Base-by-base conservation (phyloP, 2,329 filamentous ascomycete species). In the Aureobasidium sp. region DNA sequence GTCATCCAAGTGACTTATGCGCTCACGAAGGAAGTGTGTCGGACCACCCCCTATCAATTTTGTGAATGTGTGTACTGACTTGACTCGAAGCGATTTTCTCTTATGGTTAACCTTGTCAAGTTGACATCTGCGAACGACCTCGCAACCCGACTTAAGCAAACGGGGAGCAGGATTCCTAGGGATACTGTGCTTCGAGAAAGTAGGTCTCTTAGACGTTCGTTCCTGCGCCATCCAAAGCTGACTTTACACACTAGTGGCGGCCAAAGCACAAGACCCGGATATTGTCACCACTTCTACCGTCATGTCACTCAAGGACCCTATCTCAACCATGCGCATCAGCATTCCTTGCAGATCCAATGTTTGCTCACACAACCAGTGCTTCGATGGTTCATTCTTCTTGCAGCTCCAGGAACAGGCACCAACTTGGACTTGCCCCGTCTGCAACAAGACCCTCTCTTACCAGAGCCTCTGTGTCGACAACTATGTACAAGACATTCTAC, bases 401-500 rank as follows among this genome's bases (percentile, higher is more conserved):
- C 90, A 96, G 69, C 78, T 99, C 31, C 93, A 97, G 72, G 91
- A 97, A 72, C 94, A 99, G 77, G 93, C 91, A 0, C 94, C 94
- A 0, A 95, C 94, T 20, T 99, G 94, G 94, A 81, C 86, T n/a
- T 99, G 94, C 70, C 94, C 94, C 0, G 87, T 97, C 25, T 99
- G 94, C 78, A 93, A 88, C 74, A 95, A 92, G 70, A 76, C 84
- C 0, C 87, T 91, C 1, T 85, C 87, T 0, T 99, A 90, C 73
- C 88, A 93, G 56, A 86, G 84, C 52, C 78, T 99, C 27, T 91
- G 90, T 12, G 85, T 97, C 34, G 94, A 99, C 68, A 89, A 94
- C 70, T 96, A 96, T 72, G 91, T 96, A 17, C 86, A 88, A 70
- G 89, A 96, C 66, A 97, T 99, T 61, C 77, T 99, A 29, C 80